Conservation (phyloP, 2,329 filamentous ascomycete species). For the Cladophialophora carrionii region DNA sequence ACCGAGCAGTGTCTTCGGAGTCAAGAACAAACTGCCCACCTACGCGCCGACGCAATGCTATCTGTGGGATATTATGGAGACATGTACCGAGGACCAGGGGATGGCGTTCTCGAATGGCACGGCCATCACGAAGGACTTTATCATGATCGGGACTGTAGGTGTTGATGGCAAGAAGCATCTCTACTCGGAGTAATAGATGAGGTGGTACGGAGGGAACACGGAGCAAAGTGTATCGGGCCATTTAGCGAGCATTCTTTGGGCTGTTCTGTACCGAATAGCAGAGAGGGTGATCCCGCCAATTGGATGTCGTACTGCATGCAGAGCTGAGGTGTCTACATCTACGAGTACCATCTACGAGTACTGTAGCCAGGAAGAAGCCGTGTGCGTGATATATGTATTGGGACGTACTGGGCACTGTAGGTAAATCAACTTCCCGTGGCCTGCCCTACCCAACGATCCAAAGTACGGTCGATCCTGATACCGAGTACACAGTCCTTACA, state of each 20-base stretch:
- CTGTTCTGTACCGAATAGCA: neutral
- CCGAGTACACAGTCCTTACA: too few relatives aligned
- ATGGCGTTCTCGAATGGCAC: conserved; percentile 50
- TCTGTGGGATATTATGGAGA: conserved; percentile 45
- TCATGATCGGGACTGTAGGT: conserved; percentile 43
- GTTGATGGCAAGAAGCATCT: conserved; percentile 1
- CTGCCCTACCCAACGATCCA: too few relatives aligned
- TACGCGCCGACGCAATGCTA: conserved; percentile 52
- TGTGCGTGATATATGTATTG: too few relatives aligned
- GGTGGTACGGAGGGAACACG: neutral
- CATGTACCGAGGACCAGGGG: conserved; percentile 53
- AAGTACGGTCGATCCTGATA: too few relatives aligned
- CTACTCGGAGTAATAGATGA: neutral
- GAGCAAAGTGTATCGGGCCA: neutral
- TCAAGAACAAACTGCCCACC: conserved; percentile 45
- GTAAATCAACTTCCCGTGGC: too few relatives aligned
- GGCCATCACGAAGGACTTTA: conserved; percentile 52
- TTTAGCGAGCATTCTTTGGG: neutral
- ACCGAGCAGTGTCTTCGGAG: conserved; percentile 17
- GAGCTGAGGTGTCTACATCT: too few relatives aligned
- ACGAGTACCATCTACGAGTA: too few relatives aligned
- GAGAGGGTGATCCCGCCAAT: too few relatives aligned
- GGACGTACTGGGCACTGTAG: too few relatives aligned
- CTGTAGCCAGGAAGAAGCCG: too few relatives aligned
- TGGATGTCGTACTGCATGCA: too few relatives aligned